These are phyloP conservation scores for Acacia confusa DNA, from an alignment of 306 rosid genomes.

Conservation along the genomic window DNA sequence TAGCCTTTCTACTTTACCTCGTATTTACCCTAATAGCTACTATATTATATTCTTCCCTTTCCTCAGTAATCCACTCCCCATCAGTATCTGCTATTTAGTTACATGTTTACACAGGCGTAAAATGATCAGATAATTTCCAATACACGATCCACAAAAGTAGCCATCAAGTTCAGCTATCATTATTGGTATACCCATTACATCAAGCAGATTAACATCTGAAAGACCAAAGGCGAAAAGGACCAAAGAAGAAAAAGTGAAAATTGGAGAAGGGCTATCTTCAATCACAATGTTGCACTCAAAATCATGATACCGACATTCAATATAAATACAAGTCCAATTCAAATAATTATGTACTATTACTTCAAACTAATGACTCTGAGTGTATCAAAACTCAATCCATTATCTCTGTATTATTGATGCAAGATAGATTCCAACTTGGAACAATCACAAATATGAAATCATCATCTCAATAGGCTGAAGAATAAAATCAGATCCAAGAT, in stretches of 20 bases:
- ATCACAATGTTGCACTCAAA: background rate
- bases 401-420: background rate
- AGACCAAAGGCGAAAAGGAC: conserved; percentile 12
- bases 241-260: conserved; percentile 25
- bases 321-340: conserved; percentile 10
- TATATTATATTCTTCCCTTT: conserved; percentile 2
- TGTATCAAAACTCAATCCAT: conserved; percentile 16
- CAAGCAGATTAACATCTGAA: background rate
- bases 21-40: background rate
- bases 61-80: background rate
- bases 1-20: conserved; percentile 10
- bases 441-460: background rate
- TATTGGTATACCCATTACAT: background rate
- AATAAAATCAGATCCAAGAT: background rate
- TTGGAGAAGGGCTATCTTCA: conserved; percentile 7
- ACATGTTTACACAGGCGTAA: conserved; percentile 18
- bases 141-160: conserved; percentile 9
- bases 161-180: conserved; percentile 6
- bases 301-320: background rate
- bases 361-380: background rate
- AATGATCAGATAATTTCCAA: conserved; percentile 25
- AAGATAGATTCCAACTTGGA: background rate
- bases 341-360: background rate
- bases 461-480: conserved; percentile 13
- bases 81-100: background rate